Base-by-base conservation (phyloP, 2,329 filamentous ascomycete genomes). In the Lasiodiplodia sp. region DNA sequence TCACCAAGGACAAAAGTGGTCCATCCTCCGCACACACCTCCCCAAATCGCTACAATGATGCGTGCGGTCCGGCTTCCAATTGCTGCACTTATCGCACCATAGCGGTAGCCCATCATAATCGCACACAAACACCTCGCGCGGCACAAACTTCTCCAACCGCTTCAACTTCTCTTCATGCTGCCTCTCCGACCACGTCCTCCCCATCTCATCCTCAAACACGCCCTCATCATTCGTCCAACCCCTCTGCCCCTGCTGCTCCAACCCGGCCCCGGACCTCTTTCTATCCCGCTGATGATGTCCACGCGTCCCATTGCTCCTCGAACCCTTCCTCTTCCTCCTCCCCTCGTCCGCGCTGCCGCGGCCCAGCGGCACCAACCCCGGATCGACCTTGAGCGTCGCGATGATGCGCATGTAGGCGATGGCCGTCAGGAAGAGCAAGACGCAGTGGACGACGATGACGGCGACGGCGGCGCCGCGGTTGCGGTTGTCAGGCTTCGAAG, bases 1-100 rank as follows among this genome's bases (percentile, higher is more conserved):
- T 53, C 21, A 64, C 88, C 90, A 98, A 0, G 95, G 96, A 75
- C 96, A 99, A 75, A 94, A 96, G 76, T 98, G 95, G 71, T 98
- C 95, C 91, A 97, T 96, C 75, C 96, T 96, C 51, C 87, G 83
- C 25, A 97, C 91, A 75, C 95, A 98, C 53, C 93, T 87, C 62
- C 88, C 88, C 14, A 96, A 83, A 76, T 97, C 92, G 65, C 90
- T 90, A 75, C 92, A 96, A 79, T 98, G 95, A 77, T 97, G 94
- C 2, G 91, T 87, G 3, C 95, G 87, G 75, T 97, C 95, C 0
- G 92, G 90, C 79, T 97, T 98, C 88, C 92, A 97, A 72, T 91
- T 92, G 68, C 87, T 87, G 78, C 95, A 99, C 65, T 88, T 87
- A 4, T 90, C 90, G 80, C 95, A 99, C 89, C 93, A 98, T 38